These are phyloP conservation scores for Curvularia verruculosa DNA, from an alignment of 2,329 filamentous ascomycete genomes.

Conservation along the genomic window DNA sequence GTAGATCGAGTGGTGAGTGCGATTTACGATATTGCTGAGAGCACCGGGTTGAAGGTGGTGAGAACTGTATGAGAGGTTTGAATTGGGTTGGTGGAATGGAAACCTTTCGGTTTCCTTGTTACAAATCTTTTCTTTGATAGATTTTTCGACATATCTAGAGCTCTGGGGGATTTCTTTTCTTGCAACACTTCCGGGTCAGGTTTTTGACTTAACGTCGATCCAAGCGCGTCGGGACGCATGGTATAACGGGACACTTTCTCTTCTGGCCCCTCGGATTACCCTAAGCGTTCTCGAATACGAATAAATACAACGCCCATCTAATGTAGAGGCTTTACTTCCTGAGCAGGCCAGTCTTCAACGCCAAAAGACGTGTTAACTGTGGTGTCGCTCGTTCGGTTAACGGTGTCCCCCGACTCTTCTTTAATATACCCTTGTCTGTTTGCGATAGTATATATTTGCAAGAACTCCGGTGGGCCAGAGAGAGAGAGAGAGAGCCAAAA, in stretches of 20 bases:
- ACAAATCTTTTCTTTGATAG: not conserved
- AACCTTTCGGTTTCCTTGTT: not conserved
- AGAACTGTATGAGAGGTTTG: slow-evolving; percentile 33
- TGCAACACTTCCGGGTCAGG: too few species aligned
- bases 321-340: not conserved
- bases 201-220: too few species aligned
- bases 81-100: not conserved
- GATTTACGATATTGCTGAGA: slow-evolving; percentile 59
- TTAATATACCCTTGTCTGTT: slow-evolving; percentile 15
- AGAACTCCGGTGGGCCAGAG: not conserved
- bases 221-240: too few species aligned
- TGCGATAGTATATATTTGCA: slow-evolving; percentile 3
- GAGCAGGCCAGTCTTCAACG: not conserved
- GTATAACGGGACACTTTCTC: not conserved
- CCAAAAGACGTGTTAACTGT: not conserved
- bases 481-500: not conserved
- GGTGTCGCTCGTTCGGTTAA: slow-evolving; percentile 2
- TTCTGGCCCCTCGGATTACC: not conserved
- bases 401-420: slow-evolving; percentile 3
- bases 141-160: not conserved
- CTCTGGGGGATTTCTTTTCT: not conserved
- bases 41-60: slow-evolving; percentile 53
- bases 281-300: not conserved
- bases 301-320: slow-evolving; percentile 4
- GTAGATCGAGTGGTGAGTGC: slow-evolving; percentile 63